A percentile compares a stretch with the other conserved stretches of the same genome.
These are phyloP conservation scores for Scedosporium minutisporum DNA, from an alignment of 2,329 filamentous ascomycete genomes.

Conservation along the genomic window DNA sequence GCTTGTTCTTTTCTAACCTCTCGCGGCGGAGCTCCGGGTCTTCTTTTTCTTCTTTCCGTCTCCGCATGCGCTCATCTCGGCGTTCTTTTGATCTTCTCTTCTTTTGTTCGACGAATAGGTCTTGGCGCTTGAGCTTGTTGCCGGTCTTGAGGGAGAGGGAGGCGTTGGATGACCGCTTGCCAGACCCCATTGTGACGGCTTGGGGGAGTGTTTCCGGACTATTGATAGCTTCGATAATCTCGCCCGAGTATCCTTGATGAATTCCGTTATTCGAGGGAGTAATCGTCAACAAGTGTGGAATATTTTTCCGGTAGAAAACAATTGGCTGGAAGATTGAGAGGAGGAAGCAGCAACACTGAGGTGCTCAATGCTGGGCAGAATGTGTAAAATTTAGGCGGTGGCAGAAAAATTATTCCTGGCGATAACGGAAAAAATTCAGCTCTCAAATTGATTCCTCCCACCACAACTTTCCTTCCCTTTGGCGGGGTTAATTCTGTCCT, in stretches of 20 bases:
- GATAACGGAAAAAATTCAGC: neutral
- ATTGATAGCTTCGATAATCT: neutral
- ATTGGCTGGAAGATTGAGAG: neutral
- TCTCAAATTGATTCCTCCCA: no score
- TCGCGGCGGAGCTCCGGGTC: conserved; percentile 67
- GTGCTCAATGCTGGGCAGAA: neutral
- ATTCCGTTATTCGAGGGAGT: neutral
- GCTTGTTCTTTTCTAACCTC: conserved; percentile 68
- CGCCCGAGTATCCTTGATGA: neutral
- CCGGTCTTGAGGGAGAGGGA: conserved; percentile 37
- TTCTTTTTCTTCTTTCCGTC: conserved; percentile 77
- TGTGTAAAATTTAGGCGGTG: conserved; percentile 5
- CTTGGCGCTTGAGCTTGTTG: conserved; percentile 74
- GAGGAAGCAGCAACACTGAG: neutral
- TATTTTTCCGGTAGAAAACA: neutral
- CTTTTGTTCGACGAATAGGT: conserved; percentile 73
- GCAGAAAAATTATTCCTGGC: conserved; percentile 1
- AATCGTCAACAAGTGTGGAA: neutral
- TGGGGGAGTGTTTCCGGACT: neutral
- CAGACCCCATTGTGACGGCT: conserved; percentile 14
- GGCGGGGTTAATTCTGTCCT: neutral
- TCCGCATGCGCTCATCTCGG: conserved; percentile 64
- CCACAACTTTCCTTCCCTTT: neutral
- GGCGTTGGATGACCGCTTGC: conserved; percentile 12
- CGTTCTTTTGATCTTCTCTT: conserved; percentile 63